Base-by-base conservation (phyloP, 2,329 filamentous ascomycete genomes). In the Piedraia hortae region DNA sequence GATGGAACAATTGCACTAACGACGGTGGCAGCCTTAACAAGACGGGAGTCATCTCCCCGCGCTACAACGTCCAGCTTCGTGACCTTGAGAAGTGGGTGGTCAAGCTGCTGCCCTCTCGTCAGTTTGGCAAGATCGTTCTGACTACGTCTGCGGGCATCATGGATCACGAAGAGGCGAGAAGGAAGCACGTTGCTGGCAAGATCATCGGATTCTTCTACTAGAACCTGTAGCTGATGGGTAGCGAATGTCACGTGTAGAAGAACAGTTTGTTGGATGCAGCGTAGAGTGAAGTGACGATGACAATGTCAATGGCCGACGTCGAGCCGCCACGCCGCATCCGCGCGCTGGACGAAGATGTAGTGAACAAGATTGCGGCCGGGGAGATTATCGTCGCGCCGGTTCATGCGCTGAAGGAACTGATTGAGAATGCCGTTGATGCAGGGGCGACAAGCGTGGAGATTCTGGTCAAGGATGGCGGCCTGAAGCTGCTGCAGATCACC, bases 21-120 rank as follows among this genome's bases (percentile, higher is more conserved):
- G 14, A 10, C 16, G 22, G 16, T 16, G 18, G 25, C 25, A 57
- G 53, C 42, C 66, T 91, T 54, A 91, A 91, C 74, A 91, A 93
- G 71, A 85, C 74, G 36, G 85, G 82, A 64, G 82, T 91, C 60
- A 97, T 97, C 67, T 85, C 71, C 37, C 85, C 85, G 51, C 75
- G 85, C 53, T 97, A 90, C 75, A 93, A 93, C 67, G 74, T 97
- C 55, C 78, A 82, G 54, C 78, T 97, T 47, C 59, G 63, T 46
- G 85, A 97, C 45, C 66, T 97, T 49, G 85, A 97, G 75, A 91
- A 93, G 66, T 97, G 85, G 85, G 78, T 93, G 44, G 77, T 89
- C 59, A 89, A 89, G 69, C 73, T 97, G 48, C 68, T 97, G 35
- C 85, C 85, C 39, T 80, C 85, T 38, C 85, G 85, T 91, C 85